Evolutionary conservation across 108 stramenopile genomes (phyloP).

Genomic region (Skeletonema menzelii): DNA sequence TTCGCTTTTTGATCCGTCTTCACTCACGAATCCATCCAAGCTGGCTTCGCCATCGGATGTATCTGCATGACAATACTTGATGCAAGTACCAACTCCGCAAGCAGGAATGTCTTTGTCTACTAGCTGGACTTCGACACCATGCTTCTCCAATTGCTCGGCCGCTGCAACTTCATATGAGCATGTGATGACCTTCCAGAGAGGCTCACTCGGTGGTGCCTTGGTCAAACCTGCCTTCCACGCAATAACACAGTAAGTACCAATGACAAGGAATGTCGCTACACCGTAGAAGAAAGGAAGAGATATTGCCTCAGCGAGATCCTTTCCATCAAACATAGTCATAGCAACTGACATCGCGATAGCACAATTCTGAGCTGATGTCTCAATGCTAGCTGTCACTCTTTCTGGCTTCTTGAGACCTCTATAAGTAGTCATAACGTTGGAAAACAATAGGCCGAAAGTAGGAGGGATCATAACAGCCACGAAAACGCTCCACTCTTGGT

Average conservation of each 20-base stretch:
- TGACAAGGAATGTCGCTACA: conserved; percentile 39
- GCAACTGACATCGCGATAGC: conserved; percentile 58
- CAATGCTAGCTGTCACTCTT: conserved; percentile 63
- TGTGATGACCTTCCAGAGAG: conserved; percentile 52
- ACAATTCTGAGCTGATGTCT: conserved; percentile 72
- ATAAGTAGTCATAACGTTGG: conserved; percentile 50
- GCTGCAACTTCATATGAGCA: conserved; percentile 60
- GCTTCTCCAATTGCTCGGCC: conserved; percentile 16
- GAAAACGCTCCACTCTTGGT: conserved; percentile 66
- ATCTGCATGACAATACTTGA: not conserved
- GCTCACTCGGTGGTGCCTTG: conserved; percentile 62
- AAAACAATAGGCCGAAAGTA: conserved; percentile 47
- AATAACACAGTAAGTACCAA: conserved; percentile 55
- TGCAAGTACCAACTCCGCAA: not conserved
- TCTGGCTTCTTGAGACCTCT: conserved; percentile 59
- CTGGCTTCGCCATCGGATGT: too few species aligned
- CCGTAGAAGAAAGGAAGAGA: conserved; percentile 76
- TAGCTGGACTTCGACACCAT: conserved; percentile 6
- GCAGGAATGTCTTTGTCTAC: not conserved
- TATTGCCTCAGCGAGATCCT: conserved; percentile 53
- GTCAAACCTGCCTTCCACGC: conserved; percentile 75
- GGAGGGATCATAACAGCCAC: conserved; percentile 57
- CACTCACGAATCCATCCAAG: not conserved
- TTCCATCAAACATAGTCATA: conserved; percentile 65
- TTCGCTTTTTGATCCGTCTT: not conserved